Base-by-base conservation (phyloP, 2,329 filamentous ascomycete species). In the Pestalotiopsis sp. region DNA sequence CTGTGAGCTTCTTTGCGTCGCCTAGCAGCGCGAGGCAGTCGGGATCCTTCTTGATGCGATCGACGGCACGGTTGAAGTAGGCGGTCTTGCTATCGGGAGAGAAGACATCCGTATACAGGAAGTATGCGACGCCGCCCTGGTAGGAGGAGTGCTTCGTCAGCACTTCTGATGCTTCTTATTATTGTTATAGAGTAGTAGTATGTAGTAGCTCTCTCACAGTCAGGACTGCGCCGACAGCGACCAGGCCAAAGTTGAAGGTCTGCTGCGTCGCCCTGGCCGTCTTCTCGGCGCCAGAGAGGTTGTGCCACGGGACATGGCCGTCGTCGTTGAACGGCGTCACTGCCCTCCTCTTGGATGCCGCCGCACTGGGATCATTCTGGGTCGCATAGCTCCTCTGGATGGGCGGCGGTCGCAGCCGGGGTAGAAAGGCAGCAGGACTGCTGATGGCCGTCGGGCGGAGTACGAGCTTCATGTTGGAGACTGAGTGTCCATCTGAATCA, bases 271-370 rank as follows among this genome's bases (percentile, higher is more conserved):
- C 93, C 52, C 95, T 89, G 27, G 92, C 92, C 2, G 91, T 90
- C 80, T 97, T 98, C 79, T 98, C 95, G 62, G 83, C 83, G 0
- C 82, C 83, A 0, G 91, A 94, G 2, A 98, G 87, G 67, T 96
- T 86, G 3, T 84, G 86, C 95, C 95, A 98, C 4, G 90, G 89
- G 1, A 97, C 90, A 71, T 87, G 86, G 7, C 95, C 95, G 76
- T 94, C 92, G 74, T 98, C 95, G 74, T 94, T 96, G 75, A 95
- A 91, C 0, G 95, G 88, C 0, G 94, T 97, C 31, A 98, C 90
- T 52, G 90, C 86, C 75, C 88, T 90, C 67, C 93, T 87, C 71
- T 86, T 88, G 70, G 70, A 69, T 14, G 81, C 73, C 23, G 71
- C 71, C 45, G 71, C 69, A 49, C 78, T 78, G 23, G 85, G 73